Evolutionary conservation across 768 basidiomycete genomes (phyloP), one percentile per base, ranked within the genome.

Genomic region (Lentinus tigrinus): DNA sequence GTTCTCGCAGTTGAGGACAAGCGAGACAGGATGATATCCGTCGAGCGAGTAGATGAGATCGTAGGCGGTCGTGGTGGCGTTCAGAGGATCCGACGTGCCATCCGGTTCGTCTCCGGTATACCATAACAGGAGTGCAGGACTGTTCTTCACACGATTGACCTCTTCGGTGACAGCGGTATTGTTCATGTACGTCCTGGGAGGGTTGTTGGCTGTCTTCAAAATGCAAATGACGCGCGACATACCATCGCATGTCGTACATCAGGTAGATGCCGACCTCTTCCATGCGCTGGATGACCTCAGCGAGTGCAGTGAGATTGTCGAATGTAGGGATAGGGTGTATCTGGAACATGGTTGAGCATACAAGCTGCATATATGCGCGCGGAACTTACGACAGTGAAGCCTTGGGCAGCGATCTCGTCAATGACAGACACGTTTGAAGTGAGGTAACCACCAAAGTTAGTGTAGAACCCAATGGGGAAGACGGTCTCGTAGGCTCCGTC

Each of bases 181-280:
- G 69, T 92, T 85, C 79, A 78, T 82, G 73, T 91, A 92, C 4
- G 81, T 81, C 80, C 74, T 74, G 56, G 4, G 36, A 52, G 34
- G 19, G 19, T 39, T 34, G 7, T 40, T 19, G 10, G 2, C 27
- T 6, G 3, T 23, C 21, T 49, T 17, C 11, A 31, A 21, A 6
- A 6, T 28, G 38, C 23, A 4, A 14, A 13, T 48, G 21, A 14
- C 9, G 13, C n/a, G 19, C 10, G 52, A 63, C 74, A 44, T 27
- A 82, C 81, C 51, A 75, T 48, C 89, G 80, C 89, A 93, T 91
- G 68, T 92, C 89, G 62, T 93, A 93, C 84, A 92, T 91, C 54
- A 92, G 77, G 65, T 87, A 93, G 3, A 84, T 60, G 0, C 81
- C 82, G 0, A 85, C 82, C 58, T 86, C 79, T 69, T 91, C 83